Evolutionary conservation across 805 yeast species (phyloP).

Genomic region (Starmerella ratchasimensis): DNA sequence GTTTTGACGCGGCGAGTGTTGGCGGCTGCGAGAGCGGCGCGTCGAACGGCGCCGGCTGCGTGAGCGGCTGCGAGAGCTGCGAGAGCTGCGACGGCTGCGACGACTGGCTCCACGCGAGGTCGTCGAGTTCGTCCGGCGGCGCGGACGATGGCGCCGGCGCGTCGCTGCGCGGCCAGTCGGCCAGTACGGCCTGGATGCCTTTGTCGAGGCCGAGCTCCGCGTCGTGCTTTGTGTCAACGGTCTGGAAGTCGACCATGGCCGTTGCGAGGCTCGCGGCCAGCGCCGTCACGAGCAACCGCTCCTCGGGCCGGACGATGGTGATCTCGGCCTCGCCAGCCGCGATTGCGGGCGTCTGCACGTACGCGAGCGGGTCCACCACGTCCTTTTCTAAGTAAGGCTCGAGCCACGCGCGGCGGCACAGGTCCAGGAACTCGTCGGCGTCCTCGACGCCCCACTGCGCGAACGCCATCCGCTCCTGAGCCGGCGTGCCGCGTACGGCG

Average conservation of each 20-base stretch:
- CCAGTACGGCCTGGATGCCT: neutral
- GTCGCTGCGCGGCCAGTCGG: neutral
- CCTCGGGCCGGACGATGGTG: neutral
- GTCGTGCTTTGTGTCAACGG: neutral
- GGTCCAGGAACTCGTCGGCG: neutral
- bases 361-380: neutral
- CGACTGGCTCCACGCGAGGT: neutral
- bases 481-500: neutral
- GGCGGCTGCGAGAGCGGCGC: conserved; percentile 4
- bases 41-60: neutral
- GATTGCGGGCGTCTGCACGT: too few species aligned
- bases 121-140: neutral
- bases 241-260: neutral
- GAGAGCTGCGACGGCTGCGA: neutral
- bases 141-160: neutral
- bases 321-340: neutral
- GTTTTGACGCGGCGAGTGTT: neutral
- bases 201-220: neutral
- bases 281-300: neutral
- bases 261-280: neutral
- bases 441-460: neutral
- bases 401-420: neutral
- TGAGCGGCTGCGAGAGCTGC: neutral
- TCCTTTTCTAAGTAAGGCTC: neutral
- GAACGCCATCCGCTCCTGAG: neutral